Percentiles rank a stretch among this genome's conserved stretches.
These are phyloP conservation scores for Naumovozyma castellii DNA, from an alignment of 805 yeast species.

Conservation along the genomic window DNA sequence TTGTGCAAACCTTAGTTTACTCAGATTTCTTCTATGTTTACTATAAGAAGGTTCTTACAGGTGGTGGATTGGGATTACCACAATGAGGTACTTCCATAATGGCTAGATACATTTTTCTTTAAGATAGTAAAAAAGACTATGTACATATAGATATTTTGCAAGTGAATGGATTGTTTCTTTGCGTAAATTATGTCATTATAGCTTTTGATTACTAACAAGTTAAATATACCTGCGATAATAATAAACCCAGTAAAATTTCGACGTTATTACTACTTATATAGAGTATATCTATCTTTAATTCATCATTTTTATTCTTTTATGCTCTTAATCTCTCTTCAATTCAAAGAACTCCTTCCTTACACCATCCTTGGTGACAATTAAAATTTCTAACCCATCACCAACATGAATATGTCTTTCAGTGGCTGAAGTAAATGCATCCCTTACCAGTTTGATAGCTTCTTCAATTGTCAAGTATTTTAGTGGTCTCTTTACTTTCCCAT, in stretches of 20 bases:
- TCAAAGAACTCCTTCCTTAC: conserved; percentile 75
- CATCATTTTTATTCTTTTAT: no score
- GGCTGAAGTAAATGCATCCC: conserved; percentile 91
- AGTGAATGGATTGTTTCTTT: no score
- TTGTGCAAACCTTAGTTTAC: conserved; percentile 77
- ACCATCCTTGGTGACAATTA: conserved; percentile 89
- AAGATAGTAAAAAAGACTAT: no score
- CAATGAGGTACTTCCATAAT: no score
- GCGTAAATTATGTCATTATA: no score
- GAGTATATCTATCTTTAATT: no score
- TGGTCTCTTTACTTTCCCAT: conserved; percentile 56
- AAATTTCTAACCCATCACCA: conserved; percentile 90
- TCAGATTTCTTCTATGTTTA: conserved; percentile 94
- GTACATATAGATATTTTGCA: no score
- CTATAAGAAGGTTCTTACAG: conserved; percentile 71
- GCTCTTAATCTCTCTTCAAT: conserved; percentile 69
- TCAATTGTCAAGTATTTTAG: conserved; percentile 62
- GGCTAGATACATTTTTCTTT: no score
- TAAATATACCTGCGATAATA: no score
- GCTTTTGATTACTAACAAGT: no score
- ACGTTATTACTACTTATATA: no score
- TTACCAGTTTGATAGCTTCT: conserved; percentile 78
- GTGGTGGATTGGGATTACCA: conserved; percentile 68
- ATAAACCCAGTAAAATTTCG: no score
- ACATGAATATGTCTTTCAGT: conserved; percentile 98